phyloP scores from a whole-genome alignment of 2,329 filamentous ascomycete species.

The Sporothrix brasiliensis region DNA sequence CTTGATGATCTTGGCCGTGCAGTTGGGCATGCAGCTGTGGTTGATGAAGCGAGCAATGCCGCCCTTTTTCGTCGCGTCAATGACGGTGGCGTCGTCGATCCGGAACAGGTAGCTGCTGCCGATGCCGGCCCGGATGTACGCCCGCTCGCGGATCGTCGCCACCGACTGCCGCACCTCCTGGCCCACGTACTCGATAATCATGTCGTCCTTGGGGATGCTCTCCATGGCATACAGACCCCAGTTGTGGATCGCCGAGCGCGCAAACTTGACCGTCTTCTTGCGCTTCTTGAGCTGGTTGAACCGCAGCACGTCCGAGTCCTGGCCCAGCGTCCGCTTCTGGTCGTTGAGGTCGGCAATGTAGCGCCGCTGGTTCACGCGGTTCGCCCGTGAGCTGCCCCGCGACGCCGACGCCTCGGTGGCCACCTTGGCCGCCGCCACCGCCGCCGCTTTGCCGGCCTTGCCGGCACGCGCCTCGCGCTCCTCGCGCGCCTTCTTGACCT shows the following conservation, averaged over 20 bases:
- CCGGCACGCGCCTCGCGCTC: constrained; percentile 76
- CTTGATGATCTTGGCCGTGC: constrained; percentile 98
- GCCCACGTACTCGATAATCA: constrained; percentile 99
- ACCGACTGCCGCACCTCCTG: constrained; percentile 97
- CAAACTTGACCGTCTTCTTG: constrained; percentile 98
- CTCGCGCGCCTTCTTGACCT: constrained; percentile 87
- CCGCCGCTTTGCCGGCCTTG: constrained; percentile 66
- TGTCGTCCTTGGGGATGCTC: constrained; percentile 94
- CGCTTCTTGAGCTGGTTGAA: constrained; percentile 99
- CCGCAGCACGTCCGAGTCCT: constrained; percentile 86
- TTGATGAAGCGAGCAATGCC: constrained; percentile 99
- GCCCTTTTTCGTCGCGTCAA: constrained; percentile 97
- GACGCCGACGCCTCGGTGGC: constrained; percentile 78
- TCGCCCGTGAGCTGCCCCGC: constrained; percentile 81
- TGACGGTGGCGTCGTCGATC: constrained; percentile 95
- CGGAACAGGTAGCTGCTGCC: constrained; percentile 97
- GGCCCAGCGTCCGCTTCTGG: constrained; percentile 82
- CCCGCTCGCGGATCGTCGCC: constrained; percentile 89
- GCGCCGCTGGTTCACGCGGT: constrained; percentile 92
- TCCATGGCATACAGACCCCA: constrained; percentile 98
- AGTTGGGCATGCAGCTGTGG: constrained; percentile 96
- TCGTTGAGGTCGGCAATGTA: constrained; percentile 93
- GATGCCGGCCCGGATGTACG: constrained; percentile 94
- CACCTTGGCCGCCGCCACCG: constrained; percentile 71
- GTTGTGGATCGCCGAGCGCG: constrained; percentile 95